Evolutionary conservation across 495 filamentous ascomycete genomes (phyloP).

Genomic region (Durotheca rogersii): DNA sequence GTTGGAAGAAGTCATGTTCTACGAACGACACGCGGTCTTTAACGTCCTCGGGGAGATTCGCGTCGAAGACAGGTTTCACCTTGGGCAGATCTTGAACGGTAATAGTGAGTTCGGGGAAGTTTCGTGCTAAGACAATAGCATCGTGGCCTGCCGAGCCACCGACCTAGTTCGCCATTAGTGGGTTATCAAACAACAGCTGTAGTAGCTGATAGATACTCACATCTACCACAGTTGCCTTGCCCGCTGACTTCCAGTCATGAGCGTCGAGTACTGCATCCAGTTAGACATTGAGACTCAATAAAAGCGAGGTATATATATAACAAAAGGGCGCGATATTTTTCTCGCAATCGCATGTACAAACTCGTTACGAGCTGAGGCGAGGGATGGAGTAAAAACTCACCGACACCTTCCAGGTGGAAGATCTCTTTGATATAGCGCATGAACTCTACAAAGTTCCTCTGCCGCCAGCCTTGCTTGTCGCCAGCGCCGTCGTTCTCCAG

Average conservation of each 20-base stretch:
- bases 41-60: slow-evolving; percentile 33
- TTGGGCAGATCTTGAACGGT: slow-evolving; percentile 41
- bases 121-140: slow-evolving; percentile 30
- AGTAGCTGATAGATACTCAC: too few species aligned
- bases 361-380: neutral
- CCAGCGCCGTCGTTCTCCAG: slow-evolving; percentile 37
- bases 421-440: slow-evolving; percentile 35
- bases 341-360: neutral
- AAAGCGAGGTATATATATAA: too few species aligned
- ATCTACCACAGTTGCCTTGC: slow-evolving; percentile 37
- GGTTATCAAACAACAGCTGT: too few species aligned
- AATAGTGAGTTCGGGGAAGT: slow-evolving; percentile 34
- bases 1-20: slow-evolving; percentile 52
- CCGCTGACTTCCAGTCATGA: slow-evolving; percentile 34
- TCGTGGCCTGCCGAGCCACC: slow-evolving; percentile 35
- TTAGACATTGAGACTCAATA: slow-evolving; percentile 1
- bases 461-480: slow-evolving; percentile 32
- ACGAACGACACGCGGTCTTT: slow-evolving; percentile 44
- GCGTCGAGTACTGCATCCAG: slow-evolving; percentile 24
- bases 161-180: slow-evolving; percentile 22
- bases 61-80: slow-evolving; percentile 31
- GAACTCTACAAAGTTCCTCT: slow-evolving; percentile 33
- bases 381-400: slow-evolving; percentile 7
- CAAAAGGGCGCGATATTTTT: too few species aligned
- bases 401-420: slow-evolving; percentile 31